Percentiles rank a stretch among this genome's conserved stretches.
These are phyloP conservation scores for Dactylellina haptotyla DNA, from an alignment of 2,329 filamentous ascomycete genomes.

Conservation along the genomic window DNA sequence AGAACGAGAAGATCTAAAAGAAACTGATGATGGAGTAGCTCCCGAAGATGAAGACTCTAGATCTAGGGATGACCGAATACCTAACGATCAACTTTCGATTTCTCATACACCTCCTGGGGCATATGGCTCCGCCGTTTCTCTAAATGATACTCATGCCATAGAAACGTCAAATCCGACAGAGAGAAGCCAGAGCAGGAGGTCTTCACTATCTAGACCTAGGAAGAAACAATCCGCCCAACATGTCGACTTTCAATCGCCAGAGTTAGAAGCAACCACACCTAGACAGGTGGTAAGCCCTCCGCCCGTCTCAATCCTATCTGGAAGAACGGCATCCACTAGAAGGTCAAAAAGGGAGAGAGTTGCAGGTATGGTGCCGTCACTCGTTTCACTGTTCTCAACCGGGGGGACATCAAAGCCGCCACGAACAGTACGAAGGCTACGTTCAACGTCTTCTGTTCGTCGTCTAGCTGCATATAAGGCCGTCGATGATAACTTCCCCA, in stretches of 20 bases:
- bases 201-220: constrained; percentile 25
- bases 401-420: constrained; percentile 4
- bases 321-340: constrained; percentile 3
- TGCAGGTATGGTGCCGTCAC: background rate
- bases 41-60: background rate
- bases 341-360: constrained; percentile 10
- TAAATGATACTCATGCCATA: background rate
- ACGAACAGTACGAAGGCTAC: constrained; percentile 2
- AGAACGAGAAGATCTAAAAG: background rate
- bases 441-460: constrained; percentile 13
- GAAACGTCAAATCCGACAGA: background rate
- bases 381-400: constrained; percentile 30
- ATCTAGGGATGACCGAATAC: background rate
- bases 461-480: constrained; percentile 37
- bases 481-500: constrained; percentile 45
- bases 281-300: constrained; percentile 1
- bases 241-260: constrained; percentile 43
- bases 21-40: background rate
- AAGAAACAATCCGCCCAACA: constrained; percentile 32
- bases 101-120: constrained; percentile 26
- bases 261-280: constrained; percentile 1
- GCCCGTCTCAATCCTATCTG: constrained; percentile 2
- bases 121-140: constrained; percentile 29
- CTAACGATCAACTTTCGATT: constrained; percentile 37
- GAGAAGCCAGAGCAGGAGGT: constrained; percentile 23